Evolutionary conservation across 1,284 basidiomycete species (phyloP).

Genomic region (Sanguinoderma infundibulare): DNA sequence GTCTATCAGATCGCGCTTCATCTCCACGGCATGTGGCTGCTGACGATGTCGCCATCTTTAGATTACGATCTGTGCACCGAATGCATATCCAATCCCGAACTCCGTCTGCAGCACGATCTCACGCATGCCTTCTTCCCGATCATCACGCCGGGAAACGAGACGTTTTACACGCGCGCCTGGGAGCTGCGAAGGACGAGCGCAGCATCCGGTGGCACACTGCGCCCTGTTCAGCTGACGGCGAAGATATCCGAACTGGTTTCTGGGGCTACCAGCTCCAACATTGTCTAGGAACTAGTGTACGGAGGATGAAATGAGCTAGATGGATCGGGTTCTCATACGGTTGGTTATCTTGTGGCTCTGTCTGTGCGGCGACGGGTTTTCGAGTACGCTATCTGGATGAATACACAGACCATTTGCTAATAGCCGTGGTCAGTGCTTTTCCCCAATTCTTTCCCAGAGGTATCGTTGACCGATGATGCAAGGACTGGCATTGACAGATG

Average conservation of each 20-base stretch:
- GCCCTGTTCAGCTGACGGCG: neutral
- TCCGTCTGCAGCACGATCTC: slow-evolving; percentile 10
- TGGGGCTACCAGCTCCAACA: neutral
- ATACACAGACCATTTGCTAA: no score
- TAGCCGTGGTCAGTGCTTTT: no score
- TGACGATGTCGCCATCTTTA: neutral
- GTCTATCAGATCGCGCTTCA: neutral
- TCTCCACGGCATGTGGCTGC: neutral
- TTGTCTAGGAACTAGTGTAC: no score
- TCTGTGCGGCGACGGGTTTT: no score
- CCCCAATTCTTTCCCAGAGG: no score
- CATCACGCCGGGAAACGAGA: slow-evolving; percentile 9
- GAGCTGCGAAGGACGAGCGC: neutral
- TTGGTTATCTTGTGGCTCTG: no score
- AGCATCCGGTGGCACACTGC: neutral
- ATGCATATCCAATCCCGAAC: slow-evolving; percentile 58
- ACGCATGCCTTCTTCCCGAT: slow-evolving; percentile 17
- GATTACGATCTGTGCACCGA: slow-evolving; percentile 76
- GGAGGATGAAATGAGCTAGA: no score
- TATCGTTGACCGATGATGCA: no score
- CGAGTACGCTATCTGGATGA: neutral
- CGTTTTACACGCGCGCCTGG: neutral
- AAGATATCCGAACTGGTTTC: neutral
- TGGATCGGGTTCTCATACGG: no score
- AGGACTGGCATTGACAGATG: no score